phyloP scores from a whole-genome alignment of 2,329 filamentous ascomycete species.

The Dothideomycetidae sp. region DNA sequence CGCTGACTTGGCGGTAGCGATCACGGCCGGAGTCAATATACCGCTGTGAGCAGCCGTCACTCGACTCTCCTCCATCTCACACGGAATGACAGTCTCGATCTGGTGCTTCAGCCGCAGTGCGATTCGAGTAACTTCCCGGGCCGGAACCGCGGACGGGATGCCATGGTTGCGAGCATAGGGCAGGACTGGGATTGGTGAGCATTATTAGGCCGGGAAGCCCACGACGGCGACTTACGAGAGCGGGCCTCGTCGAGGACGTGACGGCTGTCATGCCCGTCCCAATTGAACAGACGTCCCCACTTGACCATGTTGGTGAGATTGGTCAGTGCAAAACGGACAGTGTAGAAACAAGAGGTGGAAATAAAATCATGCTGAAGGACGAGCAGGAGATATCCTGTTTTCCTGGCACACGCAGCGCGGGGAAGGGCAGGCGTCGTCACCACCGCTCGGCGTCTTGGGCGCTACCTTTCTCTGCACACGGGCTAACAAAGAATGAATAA shows the following conservation, averaged over 20 bases:
- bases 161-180: constrained; percentile 46
- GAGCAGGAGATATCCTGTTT: too few relatives aligned
- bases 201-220: not conserved
- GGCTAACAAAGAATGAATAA: too few relatives aligned
- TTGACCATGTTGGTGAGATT: constrained; percentile 21
- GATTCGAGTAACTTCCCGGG: constrained; percentile 73
- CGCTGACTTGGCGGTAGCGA: constrained; percentile 68
- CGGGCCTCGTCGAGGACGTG: constrained; percentile 30
- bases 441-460: too few relatives aligned
- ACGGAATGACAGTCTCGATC: constrained; percentile 77
- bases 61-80: constrained; percentile 64
- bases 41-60: constrained; percentile 71
- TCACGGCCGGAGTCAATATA: constrained; percentile 66
- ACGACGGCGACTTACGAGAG: constrained; percentile 20
- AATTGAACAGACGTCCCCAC: constrained; percentile 26
- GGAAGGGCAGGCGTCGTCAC: too few relatives aligned
- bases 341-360: too few relatives aligned
- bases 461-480: too few relatives aligned
- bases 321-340: too few relatives aligned
- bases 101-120: constrained; percentile 82
- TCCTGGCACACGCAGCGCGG: too few relatives aligned
- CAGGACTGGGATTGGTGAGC: constrained; percentile 39
- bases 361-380: too few relatives aligned
- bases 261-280: constrained; percentile 25
- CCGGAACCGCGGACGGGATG: constrained; percentile 53